Conservation (phyloP, 352 stramenopile species). For the Poterioochromonas sp. region DNA sequence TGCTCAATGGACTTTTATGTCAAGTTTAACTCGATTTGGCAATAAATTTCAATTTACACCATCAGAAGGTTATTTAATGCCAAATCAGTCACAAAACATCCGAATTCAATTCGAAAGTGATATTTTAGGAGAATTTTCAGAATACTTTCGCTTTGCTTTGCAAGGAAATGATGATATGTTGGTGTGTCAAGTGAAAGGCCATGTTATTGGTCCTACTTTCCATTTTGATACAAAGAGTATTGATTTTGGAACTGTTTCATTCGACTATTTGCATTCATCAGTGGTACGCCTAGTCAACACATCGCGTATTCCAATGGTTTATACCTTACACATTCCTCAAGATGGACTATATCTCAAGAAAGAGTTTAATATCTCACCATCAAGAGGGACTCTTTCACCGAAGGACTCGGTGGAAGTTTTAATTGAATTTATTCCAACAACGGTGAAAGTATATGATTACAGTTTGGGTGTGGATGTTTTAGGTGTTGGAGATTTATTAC, state of each 20-base stretch:
- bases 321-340: constrained; percentile 73
- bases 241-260: constrained; percentile 80
- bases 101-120: constrained; percentile 70
- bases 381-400: constrained; percentile 59
- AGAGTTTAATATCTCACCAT: constrained; percentile 73
- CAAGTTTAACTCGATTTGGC: constrained; percentile 47
- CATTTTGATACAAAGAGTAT: constrained; percentile 74
- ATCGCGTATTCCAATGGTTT: constrained; percentile 81
- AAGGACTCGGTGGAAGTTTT: constrained; percentile 67
- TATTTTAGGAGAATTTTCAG: constrained; percentile 68
- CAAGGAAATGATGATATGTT: constrained; percentile 72
- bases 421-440: constrained; percentile 69
- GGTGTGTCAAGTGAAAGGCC: constrained; percentile 57
- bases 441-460: constrained; percentile 80
- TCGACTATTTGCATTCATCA: constrained; percentile 68
- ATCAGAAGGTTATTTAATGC: constrained; percentile 41
- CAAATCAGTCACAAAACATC: constrained; percentile 69
- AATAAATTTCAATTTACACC: constrained; percentile 49
- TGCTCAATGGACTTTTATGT: constrained; percentile 54
- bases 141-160: constrained; percentile 68
- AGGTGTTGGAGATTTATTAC: constrained; percentile 70
- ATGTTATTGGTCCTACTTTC: constrained; percentile 82
- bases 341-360: constrained; percentile 75
- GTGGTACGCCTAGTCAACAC: constrained; percentile 76
- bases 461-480: constrained; percentile 76